These are phyloP conservation scores for Planoprotostelium fungivorum DNA, from an alignment of 78 protist genomes.

Conservation along the genomic window DNA sequence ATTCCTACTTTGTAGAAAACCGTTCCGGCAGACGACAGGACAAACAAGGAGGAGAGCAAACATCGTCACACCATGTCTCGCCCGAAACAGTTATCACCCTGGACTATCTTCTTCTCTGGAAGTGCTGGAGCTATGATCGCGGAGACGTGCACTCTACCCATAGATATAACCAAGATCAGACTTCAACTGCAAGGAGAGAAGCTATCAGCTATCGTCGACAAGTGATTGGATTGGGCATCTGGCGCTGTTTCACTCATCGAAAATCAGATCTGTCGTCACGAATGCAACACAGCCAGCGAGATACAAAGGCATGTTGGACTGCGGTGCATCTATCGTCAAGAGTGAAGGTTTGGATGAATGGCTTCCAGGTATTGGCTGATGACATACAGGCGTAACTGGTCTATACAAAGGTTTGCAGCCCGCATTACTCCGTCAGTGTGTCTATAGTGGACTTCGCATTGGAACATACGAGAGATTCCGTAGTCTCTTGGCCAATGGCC, in stretches of 20 bases:
- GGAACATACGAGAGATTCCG: conserved; percentile 4
- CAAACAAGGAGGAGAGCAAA: no score
- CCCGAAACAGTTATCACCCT: no score
- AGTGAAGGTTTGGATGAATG: background rate
- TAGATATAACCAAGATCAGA: conserved; percentile 54
- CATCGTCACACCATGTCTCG: no score
- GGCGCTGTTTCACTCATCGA: background rate
- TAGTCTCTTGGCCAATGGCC: background rate
- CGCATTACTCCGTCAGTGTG: background rate
- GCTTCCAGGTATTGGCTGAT: background rate
- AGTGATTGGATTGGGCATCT: background rate
- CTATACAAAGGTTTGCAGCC: background rate
- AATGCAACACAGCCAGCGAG: background rate
- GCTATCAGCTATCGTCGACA: no score
- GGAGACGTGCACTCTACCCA: conserved; percentile 24
- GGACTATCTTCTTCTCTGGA: background rate
- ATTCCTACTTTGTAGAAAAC: no score
- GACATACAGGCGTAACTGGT: background rate
- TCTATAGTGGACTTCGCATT: background rate
- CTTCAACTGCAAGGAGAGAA: conserved; percentile 60
- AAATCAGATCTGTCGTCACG: background rate
- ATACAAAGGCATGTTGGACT: background rate
- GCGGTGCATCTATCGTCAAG: background rate
- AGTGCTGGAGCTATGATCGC: background rate
- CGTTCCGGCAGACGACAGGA: no score